A percentile compares a stretch with the other conserved stretches of the same genome.
Evolutionary conservation across 2,329 filamentous ascomycete genomes (phyloP).

Genomic region (Penicillium janthinellum): DNA sequence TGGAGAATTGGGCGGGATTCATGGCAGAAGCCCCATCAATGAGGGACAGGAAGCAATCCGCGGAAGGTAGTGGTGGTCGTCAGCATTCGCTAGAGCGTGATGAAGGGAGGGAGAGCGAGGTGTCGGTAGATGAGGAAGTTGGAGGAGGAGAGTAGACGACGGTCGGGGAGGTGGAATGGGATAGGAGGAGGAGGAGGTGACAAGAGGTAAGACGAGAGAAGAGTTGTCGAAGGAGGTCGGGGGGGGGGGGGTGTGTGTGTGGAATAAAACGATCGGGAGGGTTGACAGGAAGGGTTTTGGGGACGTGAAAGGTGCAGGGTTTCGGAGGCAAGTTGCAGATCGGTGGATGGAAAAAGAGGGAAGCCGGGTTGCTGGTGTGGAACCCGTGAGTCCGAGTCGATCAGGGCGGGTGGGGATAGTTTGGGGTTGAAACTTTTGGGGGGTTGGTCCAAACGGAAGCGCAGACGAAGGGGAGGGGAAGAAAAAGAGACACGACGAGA

Average conservation of each 20-base stretch:
- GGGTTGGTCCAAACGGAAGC: slow-evolving; percentile 24
- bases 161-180: background rate
- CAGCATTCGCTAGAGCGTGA: slow-evolving; percentile 39
- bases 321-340: slow-evolving; percentile 19
- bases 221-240: background rate
- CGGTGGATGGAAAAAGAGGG: slow-evolving; percentile 19
- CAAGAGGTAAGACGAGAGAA: background rate
- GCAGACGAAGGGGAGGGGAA: background rate
- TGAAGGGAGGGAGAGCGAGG: slow-evolving; percentile 2
- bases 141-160: background rate
- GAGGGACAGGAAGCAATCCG: slow-evolving; percentile 41
- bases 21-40: slow-evolving; percentile 44
- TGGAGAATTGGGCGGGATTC: slow-evolving; percentile 46
- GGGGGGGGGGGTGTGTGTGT: background rate
- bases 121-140: background rate
- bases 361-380: slow-evolving; percentile 22
- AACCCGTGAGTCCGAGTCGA: slow-evolving; percentile 26
- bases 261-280: background rate
- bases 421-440: slow-evolving; percentile 10
- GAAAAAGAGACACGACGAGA: background rate
- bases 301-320: slow-evolving; percentile 12
- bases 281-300: background rate
- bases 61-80: slow-evolving; percentile 30
- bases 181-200: background rate
- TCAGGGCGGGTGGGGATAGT: slow-evolving; percentile 30